phyloP scores from a whole-genome alignment of 768 basidiomycete genomes.

The Lactifluus subvellereus region DNA sequence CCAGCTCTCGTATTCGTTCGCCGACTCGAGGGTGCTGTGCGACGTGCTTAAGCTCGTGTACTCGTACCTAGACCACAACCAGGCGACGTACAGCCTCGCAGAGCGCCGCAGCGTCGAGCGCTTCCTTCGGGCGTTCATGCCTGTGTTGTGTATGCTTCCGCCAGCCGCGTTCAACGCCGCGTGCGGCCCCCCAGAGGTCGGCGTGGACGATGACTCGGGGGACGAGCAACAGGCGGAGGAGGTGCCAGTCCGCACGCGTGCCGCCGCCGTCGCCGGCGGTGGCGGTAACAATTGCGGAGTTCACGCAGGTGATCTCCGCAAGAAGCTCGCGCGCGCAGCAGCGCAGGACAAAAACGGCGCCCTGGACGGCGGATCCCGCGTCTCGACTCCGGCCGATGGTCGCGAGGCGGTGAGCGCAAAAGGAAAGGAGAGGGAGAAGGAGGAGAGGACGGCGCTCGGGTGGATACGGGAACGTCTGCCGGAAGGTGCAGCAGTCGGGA shows the following conservation, averaged over 20 bases:
- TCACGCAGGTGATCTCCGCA: constrained; percentile 45
- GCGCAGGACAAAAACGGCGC: constrained; percentile 46
- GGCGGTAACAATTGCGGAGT: constrained; percentile 26
- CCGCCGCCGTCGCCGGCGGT: constrained; percentile 21
- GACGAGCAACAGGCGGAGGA: constrained; percentile 26
- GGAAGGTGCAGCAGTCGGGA: constrained; percentile 15
- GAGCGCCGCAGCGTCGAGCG: constrained; percentile 82
- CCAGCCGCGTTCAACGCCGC: constrained; percentile 61
- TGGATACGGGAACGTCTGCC: constrained; percentile 23
- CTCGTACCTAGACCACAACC: constrained; percentile 85
- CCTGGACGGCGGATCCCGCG: constrained; percentile 21
- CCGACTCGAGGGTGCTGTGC: constrained; percentile 73
- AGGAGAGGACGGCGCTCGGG: not conserved
- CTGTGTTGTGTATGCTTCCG: constrained; percentile 68
- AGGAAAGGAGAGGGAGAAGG: constrained; percentile 17
- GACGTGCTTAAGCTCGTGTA: constrained; percentile 89
- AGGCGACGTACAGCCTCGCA: constrained; percentile 60
- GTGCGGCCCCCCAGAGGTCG: constrained; percentile 50
- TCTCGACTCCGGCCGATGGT: constrained; percentile 20
- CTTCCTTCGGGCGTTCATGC: constrained; percentile 81
- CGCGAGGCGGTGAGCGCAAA: constrained; percentile 4
- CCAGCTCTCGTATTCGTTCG: constrained; percentile 76
- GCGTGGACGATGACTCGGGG: constrained; percentile 33
- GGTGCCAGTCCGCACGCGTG: not conserved
- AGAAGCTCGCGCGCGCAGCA: constrained; percentile 70